Percentiles rank a stretch among this genome's conserved stretches.
These are phyloP conservation scores for Aspergillus bridgeri DNA, from an alignment of 495 filamentous ascomycete species.

Conservation along the genomic window DNA sequence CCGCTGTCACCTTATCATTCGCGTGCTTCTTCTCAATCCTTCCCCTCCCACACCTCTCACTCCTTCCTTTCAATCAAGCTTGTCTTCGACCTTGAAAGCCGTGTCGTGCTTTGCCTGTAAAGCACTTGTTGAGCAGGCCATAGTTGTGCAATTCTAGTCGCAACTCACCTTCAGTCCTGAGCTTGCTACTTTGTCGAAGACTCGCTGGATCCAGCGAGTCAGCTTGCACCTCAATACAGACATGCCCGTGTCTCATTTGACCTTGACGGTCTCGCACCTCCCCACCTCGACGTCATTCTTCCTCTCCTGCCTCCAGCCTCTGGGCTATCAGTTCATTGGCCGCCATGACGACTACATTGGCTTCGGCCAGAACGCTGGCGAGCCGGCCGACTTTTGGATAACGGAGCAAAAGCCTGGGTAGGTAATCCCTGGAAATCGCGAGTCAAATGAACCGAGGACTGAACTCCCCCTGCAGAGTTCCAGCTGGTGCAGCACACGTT, in stretches of 20 bases:
- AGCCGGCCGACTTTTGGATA: slow-evolving; percentile 57
- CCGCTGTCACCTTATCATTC: not conserved
- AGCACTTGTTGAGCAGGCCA: not conserved
- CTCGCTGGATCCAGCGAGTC: slow-evolving; percentile 9
- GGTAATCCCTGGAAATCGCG: slow-evolving; percentile 12
- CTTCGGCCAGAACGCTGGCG: slow-evolving; percentile 50
- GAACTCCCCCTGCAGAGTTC: slow-evolving; percentile 30
- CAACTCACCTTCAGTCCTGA: not conserved
- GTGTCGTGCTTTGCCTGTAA: slow-evolving; percentile 3
- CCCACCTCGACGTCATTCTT: slow-evolving; percentile 79
- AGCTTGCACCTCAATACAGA: slow-evolving; percentile 2
- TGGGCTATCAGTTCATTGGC: slow-evolving; percentile 69
- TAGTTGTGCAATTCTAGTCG: not conserved
- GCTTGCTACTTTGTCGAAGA: not conserved
- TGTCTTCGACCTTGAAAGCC: slow-evolving; percentile 5
- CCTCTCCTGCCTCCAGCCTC: slow-evolving; percentile 66
- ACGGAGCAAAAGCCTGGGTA: slow-evolving; percentile 54
- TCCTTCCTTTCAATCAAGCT: slow-evolving; percentile 12
- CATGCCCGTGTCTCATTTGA: slow-evolving; percentile 60
- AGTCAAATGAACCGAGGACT: slow-evolving; percentile 11
- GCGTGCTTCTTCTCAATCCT: slow-evolving; percentile 3
- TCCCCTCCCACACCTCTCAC: slow-evolving; percentile 25
- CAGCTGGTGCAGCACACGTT: slow-evolving; percentile 53
- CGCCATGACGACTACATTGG: slow-evolving; percentile 52
- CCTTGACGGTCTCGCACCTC: slow-evolving; percentile 68